These are phyloP conservation scores for Mycena alexandri DNA, from an alignment of 768 basidiomycete species.

Conservation along the genomic window DNA sequence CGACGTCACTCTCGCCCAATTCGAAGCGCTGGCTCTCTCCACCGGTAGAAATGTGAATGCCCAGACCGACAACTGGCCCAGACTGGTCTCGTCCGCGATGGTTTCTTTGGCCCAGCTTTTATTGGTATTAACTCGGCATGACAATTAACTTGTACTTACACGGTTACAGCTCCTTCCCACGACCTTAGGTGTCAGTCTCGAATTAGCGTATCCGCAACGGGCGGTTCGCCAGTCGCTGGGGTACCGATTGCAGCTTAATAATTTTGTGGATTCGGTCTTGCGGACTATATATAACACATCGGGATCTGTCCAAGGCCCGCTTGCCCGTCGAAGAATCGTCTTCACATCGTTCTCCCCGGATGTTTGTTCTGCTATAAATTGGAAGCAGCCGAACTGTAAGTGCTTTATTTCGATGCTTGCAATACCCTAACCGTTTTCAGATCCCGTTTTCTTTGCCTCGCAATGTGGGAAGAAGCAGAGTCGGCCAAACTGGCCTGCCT, in stretches of 20 bases:
- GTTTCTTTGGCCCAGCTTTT: conserved; percentile 81
- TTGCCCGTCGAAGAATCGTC: conserved; percentile 80
- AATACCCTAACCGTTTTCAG: conserved; percentile 53
- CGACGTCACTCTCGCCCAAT: conserved; percentile 88
- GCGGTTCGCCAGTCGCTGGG: conserved; percentile 61
- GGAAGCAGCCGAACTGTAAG: conserved; percentile 99
- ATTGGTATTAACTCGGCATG: conserved; percentile 57
- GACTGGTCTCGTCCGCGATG: conserved; percentile 66
- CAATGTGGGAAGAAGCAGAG: conserved; percentile 78
- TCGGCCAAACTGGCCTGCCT: conserved; percentile 54
- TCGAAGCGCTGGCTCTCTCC: conserved; percentile 71
- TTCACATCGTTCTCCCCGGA: conserved; percentile 94
- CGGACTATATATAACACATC: conserved; percentile 83
- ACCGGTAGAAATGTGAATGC: conserved; percentile 59
- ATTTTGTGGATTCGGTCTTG: conserved; percentile 86
- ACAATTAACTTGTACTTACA: background rate
- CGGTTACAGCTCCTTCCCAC: conserved; percentile 65
- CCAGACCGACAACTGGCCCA: conserved; percentile 59
- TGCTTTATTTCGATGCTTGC: conserved; percentile 28
- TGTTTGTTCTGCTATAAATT: conserved; percentile 91
- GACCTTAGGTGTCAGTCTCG: conserved; percentile 82
- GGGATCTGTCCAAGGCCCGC: conserved; percentile 56
- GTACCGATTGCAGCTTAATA: conserved; percentile 78
- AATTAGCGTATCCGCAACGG: conserved; percentile 76
- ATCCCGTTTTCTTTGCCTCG: conserved; percentile 95